A percentile compares a stretch with the other conserved stretches of the same genome.
phyloP scores from a whole-genome alignment of 75 land plant genomes.

The Cupressus sempervirens region DNA sequence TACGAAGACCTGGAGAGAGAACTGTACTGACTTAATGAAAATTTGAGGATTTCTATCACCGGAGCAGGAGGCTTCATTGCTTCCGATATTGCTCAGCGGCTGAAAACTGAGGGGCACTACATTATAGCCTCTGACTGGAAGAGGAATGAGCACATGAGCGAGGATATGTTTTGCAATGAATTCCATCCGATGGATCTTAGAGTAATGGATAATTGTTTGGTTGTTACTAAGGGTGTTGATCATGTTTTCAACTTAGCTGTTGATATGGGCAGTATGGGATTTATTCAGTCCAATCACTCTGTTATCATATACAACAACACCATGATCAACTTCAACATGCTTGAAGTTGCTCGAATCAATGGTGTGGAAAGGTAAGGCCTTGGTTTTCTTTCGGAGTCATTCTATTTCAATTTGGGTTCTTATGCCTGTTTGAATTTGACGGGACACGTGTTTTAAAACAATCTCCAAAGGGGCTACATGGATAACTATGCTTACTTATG shows the following conservation, averaged over 20 bases:
- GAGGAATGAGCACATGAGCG: conserved; percentile 97
- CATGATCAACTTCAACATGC: conserved; percentile 96
- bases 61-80: conserved; percentile 96
- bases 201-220: conserved; percentile 90
- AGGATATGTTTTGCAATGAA: conserved; percentile 95
- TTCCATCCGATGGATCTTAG: conserved; percentile 89
- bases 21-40: conserved; percentile 77
- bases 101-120: conserved; percentile 86
- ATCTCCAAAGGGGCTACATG: background rate
- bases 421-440: background rate
- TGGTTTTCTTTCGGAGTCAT: background rate
- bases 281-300: conserved; percentile 88
- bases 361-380: conserved; percentile 62
- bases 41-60: conserved; percentile 76
- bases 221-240: conserved; percentile 71
- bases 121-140: conserved; percentile 87
- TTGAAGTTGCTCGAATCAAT: conserved; percentile 84
- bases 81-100: conserved; percentile 76
- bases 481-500: background rate
- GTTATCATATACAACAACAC: conserved; percentile 96
- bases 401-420: background rate
- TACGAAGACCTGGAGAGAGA: conserved; percentile 73
- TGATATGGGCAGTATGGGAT: conserved; percentile 98
- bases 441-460: background rate
- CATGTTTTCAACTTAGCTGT: conserved; percentile 92